Conservation (phyloP, 1,139 yeast species). For the Candida pseudoviswanathii region DNA sequence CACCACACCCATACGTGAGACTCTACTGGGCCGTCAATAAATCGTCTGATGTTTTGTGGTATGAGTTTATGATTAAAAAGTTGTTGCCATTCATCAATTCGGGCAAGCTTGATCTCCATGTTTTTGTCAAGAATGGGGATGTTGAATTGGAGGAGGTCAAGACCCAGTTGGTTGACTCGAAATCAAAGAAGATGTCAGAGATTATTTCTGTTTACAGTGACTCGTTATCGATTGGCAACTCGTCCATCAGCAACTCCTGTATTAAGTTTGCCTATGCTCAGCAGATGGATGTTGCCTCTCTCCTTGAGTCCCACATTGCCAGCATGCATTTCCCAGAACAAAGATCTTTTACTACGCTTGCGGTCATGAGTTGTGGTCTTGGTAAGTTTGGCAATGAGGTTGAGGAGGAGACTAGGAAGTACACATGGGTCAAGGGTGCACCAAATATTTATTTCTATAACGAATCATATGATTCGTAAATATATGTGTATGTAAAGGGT, state of each 20-base stretch:
- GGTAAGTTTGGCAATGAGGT: constrained; percentile 26
- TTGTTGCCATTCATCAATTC: constrained; percentile 25
- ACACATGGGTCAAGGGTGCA: constrained; percentile 27
- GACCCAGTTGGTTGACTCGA: neutral
- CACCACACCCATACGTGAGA: constrained; percentile 27
- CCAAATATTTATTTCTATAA: constrained; percentile 40
- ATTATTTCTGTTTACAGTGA: constrained; percentile 1
- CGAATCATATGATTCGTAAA: constrained; percentile 25
- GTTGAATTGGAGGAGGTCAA: constrained; percentile 1
- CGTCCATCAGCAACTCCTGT: constrained; percentile 1
- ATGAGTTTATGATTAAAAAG: constrained; percentile 32
- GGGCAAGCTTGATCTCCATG: constrained; percentile 25
- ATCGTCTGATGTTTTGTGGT: constrained; percentile 37
- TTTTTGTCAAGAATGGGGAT: constrained; percentile 16
- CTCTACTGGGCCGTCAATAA: constrained; percentile 39
- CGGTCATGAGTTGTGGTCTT: constrained; percentile 44
- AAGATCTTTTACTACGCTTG: constrained; percentile 27
- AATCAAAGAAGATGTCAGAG: neutral
- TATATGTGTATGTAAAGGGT: neutral
- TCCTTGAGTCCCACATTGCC: constrained; percentile 11
- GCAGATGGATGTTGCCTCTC: constrained; percentile 5
- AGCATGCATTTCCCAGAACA: constrained; percentile 11
- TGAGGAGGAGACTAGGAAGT: constrained; percentile 28
- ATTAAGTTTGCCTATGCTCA: constrained; percentile 7
- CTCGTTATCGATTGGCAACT: neutral